phyloP scores from a whole-genome alignment of 2,329 filamentous ascomycete genomes.

The Sporothrix mexicana region DNA sequence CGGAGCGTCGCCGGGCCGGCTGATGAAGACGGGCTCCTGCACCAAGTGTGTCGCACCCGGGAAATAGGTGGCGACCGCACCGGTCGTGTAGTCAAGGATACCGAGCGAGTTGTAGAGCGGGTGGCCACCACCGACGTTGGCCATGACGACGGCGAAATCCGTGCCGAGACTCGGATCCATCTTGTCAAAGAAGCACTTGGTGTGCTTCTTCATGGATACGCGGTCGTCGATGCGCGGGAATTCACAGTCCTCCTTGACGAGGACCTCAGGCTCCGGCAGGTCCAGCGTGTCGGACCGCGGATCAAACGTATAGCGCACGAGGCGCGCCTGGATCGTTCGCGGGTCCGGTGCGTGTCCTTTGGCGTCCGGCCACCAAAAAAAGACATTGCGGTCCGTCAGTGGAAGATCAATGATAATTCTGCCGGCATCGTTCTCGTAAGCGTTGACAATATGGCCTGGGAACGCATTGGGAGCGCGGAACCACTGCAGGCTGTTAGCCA shows the following conservation, averaged over 20 bases:
- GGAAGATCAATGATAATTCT: constrained; percentile 40
- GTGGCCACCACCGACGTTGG: constrained; percentile 42
- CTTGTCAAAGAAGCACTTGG: constrained; percentile 43
- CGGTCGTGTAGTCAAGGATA: constrained; percentile 43
- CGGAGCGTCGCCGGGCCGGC: constrained; percentile 42
- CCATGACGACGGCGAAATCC: constrained; percentile 42
- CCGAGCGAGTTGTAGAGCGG: constrained; percentile 47
- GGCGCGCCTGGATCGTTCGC: constrained; percentile 46
- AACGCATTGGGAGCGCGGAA: constrained; percentile 47
- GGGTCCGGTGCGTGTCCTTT: constrained; percentile 41
- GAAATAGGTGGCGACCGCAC: constrained; percentile 43
- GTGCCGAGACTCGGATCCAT: constrained; percentile 42
- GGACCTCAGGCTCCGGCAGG: constrained; percentile 42
- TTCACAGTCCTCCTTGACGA: constrained; percentile 42
- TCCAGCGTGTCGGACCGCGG: constrained; percentile 41
- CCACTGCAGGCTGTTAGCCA: constrained; percentile 43
- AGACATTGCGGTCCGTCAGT: constrained; percentile 49
- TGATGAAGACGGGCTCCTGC: constrained; percentile 54
- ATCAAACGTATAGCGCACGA: constrained; percentile 51
- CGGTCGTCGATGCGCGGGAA: constrained; percentile 53
- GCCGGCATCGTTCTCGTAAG: constrained; percentile 45
- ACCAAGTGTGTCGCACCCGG: constrained; percentile 46
- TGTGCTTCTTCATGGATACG: constrained; percentile 39
- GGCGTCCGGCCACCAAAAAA: constrained; percentile 48
- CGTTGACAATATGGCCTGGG: constrained; percentile 47